Conservation (phyloP, 1,284 basidiomycete genomes). For the Baeospora myosura region DNA sequence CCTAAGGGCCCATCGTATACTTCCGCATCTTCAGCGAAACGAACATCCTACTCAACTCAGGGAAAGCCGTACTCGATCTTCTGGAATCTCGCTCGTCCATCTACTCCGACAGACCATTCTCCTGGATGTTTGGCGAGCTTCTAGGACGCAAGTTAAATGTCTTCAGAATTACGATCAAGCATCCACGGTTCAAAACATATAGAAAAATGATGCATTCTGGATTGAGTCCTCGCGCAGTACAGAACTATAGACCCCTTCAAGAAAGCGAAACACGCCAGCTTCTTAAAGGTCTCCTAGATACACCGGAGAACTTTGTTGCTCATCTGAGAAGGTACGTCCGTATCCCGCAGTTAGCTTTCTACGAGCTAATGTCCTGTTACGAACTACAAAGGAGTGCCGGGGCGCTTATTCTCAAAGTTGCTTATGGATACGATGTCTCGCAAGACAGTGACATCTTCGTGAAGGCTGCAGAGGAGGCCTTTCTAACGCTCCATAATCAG, state of each 20-base stretch:
- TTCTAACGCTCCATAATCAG: slow-evolving; percentile 8
- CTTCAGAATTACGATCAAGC: not conserved
- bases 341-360: not conserved
- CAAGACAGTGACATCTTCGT: slow-evolving; percentile 5
- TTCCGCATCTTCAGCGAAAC: too few species aligned
- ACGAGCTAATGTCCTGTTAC: not conserved
- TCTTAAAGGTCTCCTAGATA: not conserved
- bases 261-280: not conserved
- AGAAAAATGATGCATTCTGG: not conserved
- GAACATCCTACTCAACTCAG: not conserved
- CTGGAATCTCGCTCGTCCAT: slow-evolving; percentile 1
- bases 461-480: slow-evolving; percentile 9
- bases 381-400: slow-evolving; percentile 7
- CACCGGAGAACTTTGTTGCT: not conserved
- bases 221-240: not conserved
- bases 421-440: slow-evolving; percentile 10
- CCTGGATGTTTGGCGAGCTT: slow-evolving; percentile 1
- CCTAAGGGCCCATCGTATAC: too few species aligned
- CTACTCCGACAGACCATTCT: not conserved
- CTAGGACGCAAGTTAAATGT: not conserved
- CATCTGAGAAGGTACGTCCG: not conserved
- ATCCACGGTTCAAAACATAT: not conserved
- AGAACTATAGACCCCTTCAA: not conserved
- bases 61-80: not conserved
- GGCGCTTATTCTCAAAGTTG: slow-evolving; percentile 9